Conservation (phyloP, 225 moss, liverwort and hornwort species). For the Marchantia polymorpha region DNA sequence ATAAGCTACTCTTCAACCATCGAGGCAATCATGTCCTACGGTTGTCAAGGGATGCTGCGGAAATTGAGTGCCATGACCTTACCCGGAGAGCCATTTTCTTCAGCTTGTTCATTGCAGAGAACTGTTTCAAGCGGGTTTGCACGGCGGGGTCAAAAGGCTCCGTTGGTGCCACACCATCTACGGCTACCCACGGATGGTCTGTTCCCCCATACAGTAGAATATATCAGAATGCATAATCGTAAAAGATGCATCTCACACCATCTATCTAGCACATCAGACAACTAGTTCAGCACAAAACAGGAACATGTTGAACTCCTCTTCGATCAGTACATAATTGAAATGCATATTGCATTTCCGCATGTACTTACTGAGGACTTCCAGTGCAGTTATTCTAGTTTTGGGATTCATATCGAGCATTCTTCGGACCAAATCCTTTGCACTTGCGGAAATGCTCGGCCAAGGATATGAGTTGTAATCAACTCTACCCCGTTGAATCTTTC, state of each 20-base stretch:
- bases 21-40: neutral
- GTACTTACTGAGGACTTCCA: constrained; percentile 18
- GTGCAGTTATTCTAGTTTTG: constrained; percentile 18
- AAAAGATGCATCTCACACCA: too few species aligned
- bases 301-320: neutral
- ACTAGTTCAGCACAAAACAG: neutral
- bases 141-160: constrained; percentile 19
- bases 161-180: constrained; percentile 20
- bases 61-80: neutral
- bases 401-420: constrained; percentile 23
- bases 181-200: constrained; percentile 21
- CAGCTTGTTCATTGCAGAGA: constrained; percentile 25
- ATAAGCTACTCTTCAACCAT: neutral
- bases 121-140: constrained; percentile 18
- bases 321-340: too few species aligned
- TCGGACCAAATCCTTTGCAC: constrained; percentile 18
- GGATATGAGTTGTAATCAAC: constrained; percentile 16
- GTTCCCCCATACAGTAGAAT: neutral
- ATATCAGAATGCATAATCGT: neutral
- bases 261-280: too few species aligned
- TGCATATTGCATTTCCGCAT: neutral
- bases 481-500: constrained; percentile 11
- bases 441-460: constrained; percentile 18
- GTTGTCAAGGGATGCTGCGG: neutral
- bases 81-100: constrained; percentile 27